Conservation (phyloP, 1,284 basidiomycete genomes). For the Pseudozyma sp. region DNA sequence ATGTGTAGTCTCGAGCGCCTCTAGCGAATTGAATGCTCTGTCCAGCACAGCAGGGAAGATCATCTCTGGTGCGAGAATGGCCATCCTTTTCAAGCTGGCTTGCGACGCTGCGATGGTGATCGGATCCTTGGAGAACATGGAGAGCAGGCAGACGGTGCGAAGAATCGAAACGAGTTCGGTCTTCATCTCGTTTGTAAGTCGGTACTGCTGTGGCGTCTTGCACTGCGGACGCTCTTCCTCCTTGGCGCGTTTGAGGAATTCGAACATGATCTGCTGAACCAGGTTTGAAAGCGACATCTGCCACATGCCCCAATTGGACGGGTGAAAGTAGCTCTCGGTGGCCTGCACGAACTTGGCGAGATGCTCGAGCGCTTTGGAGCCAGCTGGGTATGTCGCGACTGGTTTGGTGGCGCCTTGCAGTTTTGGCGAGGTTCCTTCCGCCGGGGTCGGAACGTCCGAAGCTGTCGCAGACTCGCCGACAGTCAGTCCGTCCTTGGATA, state of each 20-base stretch:
- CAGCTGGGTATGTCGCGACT: constrained; percentile 76
- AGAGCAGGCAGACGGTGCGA: constrained; percentile 86
- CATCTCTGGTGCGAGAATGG: constrained; percentile 84
- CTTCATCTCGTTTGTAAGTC: constrained; percentile 85
- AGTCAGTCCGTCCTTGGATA: constrained; percentile 81
- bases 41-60: constrained; percentile 94
- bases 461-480: constrained; percentile 35
- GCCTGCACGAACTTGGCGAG: constrained; percentile 89
- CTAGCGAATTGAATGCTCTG: constrained; percentile 88
- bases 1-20: constrained; percentile 74
- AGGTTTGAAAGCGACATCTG: constrained; percentile 80
- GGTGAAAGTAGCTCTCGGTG: constrained; percentile 92
- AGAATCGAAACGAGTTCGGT: constrained; percentile 84
- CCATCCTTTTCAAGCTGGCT: constrained; percentile 75
- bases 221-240: constrained; percentile 85
- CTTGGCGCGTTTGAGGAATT: constrained; percentile 73
- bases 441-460: constrained; percentile 33
- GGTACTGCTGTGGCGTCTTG: constrained; percentile 80
- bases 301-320: constrained; percentile 70
- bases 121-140: constrained; percentile 90
- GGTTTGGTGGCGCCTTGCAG: constrained; percentile 13
- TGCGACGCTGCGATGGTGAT: constrained; percentile 71
- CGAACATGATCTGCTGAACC: constrained; percentile 82
- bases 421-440: constrained; percentile 12
- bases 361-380: constrained; percentile 88